phyloP scores from a whole-genome alignment of 441 rosid species.

The Adansonia madagascariensis region DNA sequence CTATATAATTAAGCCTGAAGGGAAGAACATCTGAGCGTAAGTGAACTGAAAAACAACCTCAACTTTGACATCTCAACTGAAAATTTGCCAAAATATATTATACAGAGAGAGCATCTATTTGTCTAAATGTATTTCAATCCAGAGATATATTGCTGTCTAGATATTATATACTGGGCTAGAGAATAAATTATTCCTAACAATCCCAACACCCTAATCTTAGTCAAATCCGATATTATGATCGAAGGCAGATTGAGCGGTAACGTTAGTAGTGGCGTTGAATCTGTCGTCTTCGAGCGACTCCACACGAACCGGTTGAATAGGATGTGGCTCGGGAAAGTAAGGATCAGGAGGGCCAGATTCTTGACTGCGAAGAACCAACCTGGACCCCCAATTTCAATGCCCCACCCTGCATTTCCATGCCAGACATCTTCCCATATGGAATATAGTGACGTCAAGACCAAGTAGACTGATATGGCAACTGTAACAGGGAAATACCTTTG shows the following conservation, averaged over 20 bases:
- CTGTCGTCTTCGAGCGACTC: constrained; percentile 76
- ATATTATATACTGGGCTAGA: constrained; percentile 73
- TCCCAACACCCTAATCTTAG: constrained; percentile 83
- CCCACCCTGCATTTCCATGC: constrained; percentile 94
- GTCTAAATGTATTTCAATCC: constrained; percentile 92
- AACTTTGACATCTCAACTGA: constrained; percentile 42
- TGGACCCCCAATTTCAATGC: constrained; percentile 88
- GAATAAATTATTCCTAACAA: constrained; percentile 82
- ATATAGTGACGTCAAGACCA: constrained; percentile 70
- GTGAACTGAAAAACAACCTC: constrained; percentile 25
- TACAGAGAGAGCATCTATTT: constrained; percentile 40
- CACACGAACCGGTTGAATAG: constrained; percentile 88
- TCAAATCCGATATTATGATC: constrained; percentile 77
- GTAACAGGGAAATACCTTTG: constrained; percentile 97
- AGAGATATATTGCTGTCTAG: constrained; percentile 92
- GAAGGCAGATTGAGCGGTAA: constrained; percentile 92
- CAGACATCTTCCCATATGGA: constrained; percentile 86
- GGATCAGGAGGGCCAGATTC: constrained; percentile 82
- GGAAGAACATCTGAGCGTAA: no score
- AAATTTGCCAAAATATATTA: constrained; percentile 46
- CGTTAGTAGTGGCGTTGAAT: constrained; percentile 66
- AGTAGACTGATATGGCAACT: constrained; percentile 73
- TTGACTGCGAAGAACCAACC: constrained; percentile 94
- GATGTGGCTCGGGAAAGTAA: constrained; percentile 91
- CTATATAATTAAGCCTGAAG: not conserved